These are phyloP conservation scores for Trypanosoma conorhini DNA, from an alignment of 208 protist genomes.

Conservation along the genomic window DNA sequence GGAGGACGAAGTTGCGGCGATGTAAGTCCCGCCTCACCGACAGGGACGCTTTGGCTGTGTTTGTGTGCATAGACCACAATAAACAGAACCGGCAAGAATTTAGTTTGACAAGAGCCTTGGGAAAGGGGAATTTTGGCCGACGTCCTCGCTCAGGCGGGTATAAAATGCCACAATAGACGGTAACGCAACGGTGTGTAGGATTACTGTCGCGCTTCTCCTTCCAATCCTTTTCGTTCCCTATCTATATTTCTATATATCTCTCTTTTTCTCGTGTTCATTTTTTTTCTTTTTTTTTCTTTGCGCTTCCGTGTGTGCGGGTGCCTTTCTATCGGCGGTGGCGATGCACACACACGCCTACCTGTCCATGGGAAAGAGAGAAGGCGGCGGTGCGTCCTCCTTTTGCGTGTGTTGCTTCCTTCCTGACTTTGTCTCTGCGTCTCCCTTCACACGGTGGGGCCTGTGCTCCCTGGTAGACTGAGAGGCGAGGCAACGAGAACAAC, in stretches of 20 bases:
- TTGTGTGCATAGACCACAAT: neutral
- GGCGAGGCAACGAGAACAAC: too few relatives aligned
- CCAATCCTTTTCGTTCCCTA: neutral
- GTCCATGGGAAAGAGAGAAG: neutral
- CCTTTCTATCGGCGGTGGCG: neutral
- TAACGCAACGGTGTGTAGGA: neutral
- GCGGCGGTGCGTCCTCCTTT: neutral
- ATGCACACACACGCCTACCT: neutral
- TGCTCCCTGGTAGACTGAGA: neutral
- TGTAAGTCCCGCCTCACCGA: constrained; percentile 38
- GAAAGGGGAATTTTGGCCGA: neutral
- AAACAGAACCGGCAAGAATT: neutral
- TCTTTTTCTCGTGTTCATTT: neutral
- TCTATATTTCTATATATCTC: neutral
- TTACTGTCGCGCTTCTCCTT: neutral
- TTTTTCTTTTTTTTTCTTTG: constrained; percentile 13
- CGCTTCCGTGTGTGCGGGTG: neutral
- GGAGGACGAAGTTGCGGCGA: constrained; percentile 39
- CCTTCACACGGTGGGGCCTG: neutral
- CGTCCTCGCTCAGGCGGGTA: neutral
- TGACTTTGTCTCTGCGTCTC: neutral
- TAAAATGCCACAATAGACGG: neutral
- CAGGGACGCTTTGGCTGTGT: neutral
- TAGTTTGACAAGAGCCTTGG: neutral
- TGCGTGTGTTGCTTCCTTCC: constrained; percentile 11